A percentile compares a stretch with the other conserved stretches of the same genome.
phyloP scores from a whole-genome alignment of 2,329 filamentous ascomycete species.

The Pestalotiopsis sp. region DNA sequence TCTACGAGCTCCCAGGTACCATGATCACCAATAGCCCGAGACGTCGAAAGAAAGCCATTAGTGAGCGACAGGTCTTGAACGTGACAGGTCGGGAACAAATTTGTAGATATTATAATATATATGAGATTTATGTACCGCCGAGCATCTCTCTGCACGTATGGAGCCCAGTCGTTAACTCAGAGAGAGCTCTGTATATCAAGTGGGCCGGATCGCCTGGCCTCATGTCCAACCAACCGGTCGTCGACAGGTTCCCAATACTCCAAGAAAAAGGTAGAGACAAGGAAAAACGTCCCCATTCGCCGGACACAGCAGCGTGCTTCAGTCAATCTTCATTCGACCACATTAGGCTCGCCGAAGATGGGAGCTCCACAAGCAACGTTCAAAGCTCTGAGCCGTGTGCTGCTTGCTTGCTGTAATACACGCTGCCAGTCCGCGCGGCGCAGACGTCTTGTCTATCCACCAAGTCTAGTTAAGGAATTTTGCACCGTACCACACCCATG shows the following conservation, averaged over 20 bases:
- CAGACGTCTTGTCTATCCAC: not conserved
- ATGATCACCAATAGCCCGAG: too few species aligned
- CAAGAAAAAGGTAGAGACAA: not conserved
- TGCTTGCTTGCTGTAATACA: not conserved
- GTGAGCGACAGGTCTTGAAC: too few species aligned
- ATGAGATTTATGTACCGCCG: conserved; percentile 1
- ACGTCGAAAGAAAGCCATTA: too few species aligned
- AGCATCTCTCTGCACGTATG: not conserved
- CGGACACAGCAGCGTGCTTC: not conserved
- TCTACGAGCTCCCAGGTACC: too few species aligned
- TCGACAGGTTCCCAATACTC: not conserved
- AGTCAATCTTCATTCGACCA: not conserved
- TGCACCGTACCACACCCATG: not conserved
- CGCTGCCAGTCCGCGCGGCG: not conserved
- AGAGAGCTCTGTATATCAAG: not conserved
- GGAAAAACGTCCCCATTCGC: not conserved
- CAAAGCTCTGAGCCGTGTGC: not conserved
- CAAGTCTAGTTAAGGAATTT: not conserved
- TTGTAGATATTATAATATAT: conserved; percentile 7
- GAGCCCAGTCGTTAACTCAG: not conserved
- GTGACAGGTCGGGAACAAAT: not conserved
- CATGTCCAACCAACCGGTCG: not conserved
- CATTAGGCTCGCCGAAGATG: not conserved
- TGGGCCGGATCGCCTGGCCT: not conserved
- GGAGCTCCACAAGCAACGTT: not conserved